These are phyloP conservation scores for Psilocybe mexicana DNA, from an alignment of 1,284 basidiomycete species.

Conservation along the genomic window DNA sequence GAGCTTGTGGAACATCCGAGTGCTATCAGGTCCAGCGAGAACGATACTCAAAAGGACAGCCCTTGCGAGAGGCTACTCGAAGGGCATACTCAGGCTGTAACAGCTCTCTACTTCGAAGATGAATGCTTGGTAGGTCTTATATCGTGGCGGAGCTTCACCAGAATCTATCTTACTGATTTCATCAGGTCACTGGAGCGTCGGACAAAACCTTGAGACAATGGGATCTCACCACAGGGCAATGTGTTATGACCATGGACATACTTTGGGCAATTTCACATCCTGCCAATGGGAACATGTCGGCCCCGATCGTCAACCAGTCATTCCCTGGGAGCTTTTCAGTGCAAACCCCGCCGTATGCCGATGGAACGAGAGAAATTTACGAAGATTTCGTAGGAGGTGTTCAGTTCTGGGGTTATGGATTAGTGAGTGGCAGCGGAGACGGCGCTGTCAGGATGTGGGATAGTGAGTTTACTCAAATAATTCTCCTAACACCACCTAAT, in stretches of 20 bases:
- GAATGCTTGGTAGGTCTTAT: slow-evolving; percentile 73
- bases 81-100: slow-evolving; percentile 92
- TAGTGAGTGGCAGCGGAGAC: slow-evolving; percentile 96
- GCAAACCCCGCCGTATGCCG: slow-evolving; percentile 84
- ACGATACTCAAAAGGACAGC: slow-evolving; percentile 37
- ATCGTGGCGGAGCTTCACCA: neutral
- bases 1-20: slow-evolving; percentile 36
- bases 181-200: slow-evolving; percentile 91
- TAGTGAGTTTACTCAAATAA: slow-evolving; percentile 56
- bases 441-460: slow-evolving; percentile 99
- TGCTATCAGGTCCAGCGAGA: slow-evolving; percentile 35
- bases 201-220: slow-evolving; percentile 99
- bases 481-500: slow-evolving; percentile 2
- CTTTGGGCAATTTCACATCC: slow-evolving; percentile 99
- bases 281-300: slow-evolving; percentile 47
- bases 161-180: slow-evolving; percentile 10
- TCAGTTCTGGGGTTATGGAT: slow-evolving; percentile 98
- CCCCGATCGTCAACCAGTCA: slow-evolving; percentile 41
- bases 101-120: slow-evolving; percentile 94
- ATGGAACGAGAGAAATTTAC: slow-evolving; percentile 94
- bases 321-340: slow-evolving; percentile 72
- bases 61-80: slow-evolving; percentile 81
- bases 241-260: slow-evolving; percentile 99
- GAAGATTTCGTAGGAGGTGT: slow-evolving; percentile 97
- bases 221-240: slow-evolving; percentile 97